Conservation (phyloP, 805 yeast genomes). For the Henningerozyma blattae region DNA sequence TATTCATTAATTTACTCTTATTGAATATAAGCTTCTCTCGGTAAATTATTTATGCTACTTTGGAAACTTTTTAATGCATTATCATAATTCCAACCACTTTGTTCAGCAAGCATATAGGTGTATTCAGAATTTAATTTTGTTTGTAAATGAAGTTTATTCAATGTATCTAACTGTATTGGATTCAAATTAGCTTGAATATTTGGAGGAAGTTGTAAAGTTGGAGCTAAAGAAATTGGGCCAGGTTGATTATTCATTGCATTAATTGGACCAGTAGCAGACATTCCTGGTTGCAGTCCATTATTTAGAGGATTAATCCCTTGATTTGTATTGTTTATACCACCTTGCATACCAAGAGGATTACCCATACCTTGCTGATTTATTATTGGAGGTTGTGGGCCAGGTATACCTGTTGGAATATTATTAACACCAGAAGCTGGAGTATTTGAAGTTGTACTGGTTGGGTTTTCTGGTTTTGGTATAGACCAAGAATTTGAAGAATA, state of each 20-base stretch:
- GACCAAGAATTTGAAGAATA: slow-evolving; percentile 51
- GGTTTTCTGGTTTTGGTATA: slow-evolving; percentile 2
- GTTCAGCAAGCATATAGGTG: slow-evolving; percentile 74
- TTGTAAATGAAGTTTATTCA: slow-evolving; percentile 52
- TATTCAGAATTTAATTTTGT: slow-evolving; percentile 72
- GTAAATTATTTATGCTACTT: slow-evolving; percentile 48
- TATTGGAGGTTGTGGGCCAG: background rate
- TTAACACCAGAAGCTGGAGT: slow-evolving; percentile 3
- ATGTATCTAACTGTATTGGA: slow-evolving; percentile 48
- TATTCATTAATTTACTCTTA: too few species aligned
- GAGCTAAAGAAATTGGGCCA: slow-evolving; percentile 4
- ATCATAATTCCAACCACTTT: slow-evolving; percentile 73
- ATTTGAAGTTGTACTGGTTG: slow-evolving; percentile 4
- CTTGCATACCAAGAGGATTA: background rate
- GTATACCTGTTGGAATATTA: background rate
- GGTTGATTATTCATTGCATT: background rate
- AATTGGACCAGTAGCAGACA: slow-evolving; percentile 1
- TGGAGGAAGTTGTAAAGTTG: slow-evolving; percentile 38
- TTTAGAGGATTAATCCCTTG: slow-evolving; percentile 1
- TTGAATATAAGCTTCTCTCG: slow-evolving; percentile 41
- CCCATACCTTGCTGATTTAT: too few species aligned
- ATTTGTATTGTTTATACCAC: slow-evolving; percentile 1
- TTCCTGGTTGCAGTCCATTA: slow-evolving; percentile 2
- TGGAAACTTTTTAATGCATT: slow-evolving; percentile 60
- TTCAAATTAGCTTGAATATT: slow-evolving; percentile 39